Evolutionary conservation across 2,329 filamentous ascomycete genomes (phyloP).

Genomic region (Ilyonectria destructans): DNA sequence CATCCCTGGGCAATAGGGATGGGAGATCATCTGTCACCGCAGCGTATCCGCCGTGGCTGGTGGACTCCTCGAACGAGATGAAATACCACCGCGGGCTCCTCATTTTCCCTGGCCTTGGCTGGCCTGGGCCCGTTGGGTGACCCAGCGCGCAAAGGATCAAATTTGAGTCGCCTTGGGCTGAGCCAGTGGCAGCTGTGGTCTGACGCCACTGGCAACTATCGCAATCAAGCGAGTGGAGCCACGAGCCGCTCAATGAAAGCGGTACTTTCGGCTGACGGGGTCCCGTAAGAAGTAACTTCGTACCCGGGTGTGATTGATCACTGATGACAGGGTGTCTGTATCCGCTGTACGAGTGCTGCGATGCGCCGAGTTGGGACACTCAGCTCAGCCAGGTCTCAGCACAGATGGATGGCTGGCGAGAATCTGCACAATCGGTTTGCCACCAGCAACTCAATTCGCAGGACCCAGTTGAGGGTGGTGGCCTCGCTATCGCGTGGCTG

Average conservation of each 20-base stretch:
- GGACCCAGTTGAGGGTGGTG: slow-evolving; percentile 13
- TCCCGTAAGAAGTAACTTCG: slow-evolving; percentile 12
- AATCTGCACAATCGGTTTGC: slow-evolving; percentile 24
- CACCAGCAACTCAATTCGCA: slow-evolving; percentile 20
- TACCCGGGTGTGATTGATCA: slow-evolving; percentile 6
- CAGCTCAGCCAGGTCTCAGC: slow-evolving; percentile 29
- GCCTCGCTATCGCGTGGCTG: slow-evolving; percentile 38
- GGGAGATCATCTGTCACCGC: slow-evolving; percentile 43
- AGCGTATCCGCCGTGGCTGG: slow-evolving; percentile 35
- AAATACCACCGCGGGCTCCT: slow-evolving; percentile 33
- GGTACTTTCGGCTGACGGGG: slow-evolving; percentile 24
- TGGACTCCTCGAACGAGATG: slow-evolving; percentile 40
- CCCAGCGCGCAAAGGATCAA: slow-evolving; percentile 29
- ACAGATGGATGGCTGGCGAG: slow-evolving; percentile 30
- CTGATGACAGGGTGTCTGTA: slow-evolving; percentile 22
- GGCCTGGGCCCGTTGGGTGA: slow-evolving; percentile 34
- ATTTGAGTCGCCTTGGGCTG: slow-evolving; percentile 28
- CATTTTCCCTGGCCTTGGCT: slow-evolving; percentile 29
- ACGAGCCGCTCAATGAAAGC: slow-evolving; percentile 30
- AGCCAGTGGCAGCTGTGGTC: slow-evolving; percentile 36
- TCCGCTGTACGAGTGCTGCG: slow-evolving; percentile 14
- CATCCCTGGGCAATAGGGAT: slow-evolving; percentile 33
- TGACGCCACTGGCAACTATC: slow-evolving; percentile 45
- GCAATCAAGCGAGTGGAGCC: slow-evolving; percentile 40
- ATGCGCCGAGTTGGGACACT: slow-evolving; percentile 25